phyloP scores from a whole-genome alignment of 2,329 filamentous ascomycete genomes.

The Triangularia verruculosa region DNA sequence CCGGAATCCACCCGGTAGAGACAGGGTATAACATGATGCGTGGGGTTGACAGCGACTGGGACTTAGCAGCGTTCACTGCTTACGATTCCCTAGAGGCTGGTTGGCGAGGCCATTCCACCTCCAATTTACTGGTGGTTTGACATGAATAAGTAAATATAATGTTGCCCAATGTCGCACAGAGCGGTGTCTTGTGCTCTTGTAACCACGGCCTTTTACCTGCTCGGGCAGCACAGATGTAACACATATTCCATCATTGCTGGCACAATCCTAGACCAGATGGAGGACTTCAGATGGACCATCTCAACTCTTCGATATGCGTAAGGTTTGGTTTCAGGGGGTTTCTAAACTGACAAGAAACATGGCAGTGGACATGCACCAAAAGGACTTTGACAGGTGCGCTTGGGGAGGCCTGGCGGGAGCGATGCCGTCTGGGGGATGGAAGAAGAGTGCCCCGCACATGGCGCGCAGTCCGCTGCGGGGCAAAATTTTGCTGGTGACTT shows the following conservation, averaged over 20 bases:
- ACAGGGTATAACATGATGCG: not conserved
- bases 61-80: too few species aligned
- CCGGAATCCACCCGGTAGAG: not conserved
- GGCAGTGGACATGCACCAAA: not conserved
- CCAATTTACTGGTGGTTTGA: not conserved
- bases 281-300: not conserved
- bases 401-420: not conserved
- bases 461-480: conserved; percentile 16
- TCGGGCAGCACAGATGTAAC: not conserved
- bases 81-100: too few species aligned
- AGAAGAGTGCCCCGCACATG: not conserved
- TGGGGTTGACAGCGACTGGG: not conserved
- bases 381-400: not conserved
- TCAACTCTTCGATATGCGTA: not conserved
- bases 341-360: not conserved
- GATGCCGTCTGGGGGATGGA: not conserved
- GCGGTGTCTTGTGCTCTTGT: not conserved
- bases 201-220: not conserved
- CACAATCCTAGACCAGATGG: not conserved
- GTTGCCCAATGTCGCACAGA: not conserved
- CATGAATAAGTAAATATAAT: not conserved
- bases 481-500: conserved; percentile 18
- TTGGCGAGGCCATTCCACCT: too few species aligned
- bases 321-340: not conserved
- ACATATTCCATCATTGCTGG: too few species aligned